A percentile compares a stretch with the other conserved stretches of the same genome.
Evolutionary conservation across 1,284 basidiomycete genomes (phyloP).

Genomic region (Ustilago shanxiensis): DNA sequence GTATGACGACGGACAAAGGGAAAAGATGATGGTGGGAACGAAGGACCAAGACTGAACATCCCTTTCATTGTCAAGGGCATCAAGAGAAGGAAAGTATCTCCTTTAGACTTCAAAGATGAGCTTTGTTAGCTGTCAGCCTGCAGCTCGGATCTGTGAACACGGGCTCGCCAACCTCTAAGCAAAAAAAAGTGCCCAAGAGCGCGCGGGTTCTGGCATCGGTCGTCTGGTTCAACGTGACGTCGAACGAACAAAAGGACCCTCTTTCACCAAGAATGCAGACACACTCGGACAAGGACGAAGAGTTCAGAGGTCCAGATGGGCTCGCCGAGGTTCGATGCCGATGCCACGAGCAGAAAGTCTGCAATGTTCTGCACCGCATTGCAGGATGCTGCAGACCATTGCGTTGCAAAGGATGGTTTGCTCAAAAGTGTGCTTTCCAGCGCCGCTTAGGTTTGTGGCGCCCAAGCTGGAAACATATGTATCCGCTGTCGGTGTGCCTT

Average conservation of each 20-base stretch:
- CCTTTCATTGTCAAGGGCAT: neutral
- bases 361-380: neutral
- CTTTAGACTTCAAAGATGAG: too few species aligned
- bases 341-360: neutral
- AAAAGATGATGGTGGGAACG: conserved; percentile 15
- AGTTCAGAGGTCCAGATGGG: neutral
- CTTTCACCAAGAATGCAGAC: too few species aligned
- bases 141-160: conserved; percentile 22
- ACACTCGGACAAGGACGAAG: too few species aligned
- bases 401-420: neutral
- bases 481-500: neutral
- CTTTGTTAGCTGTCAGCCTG: conserved; percentile 17
- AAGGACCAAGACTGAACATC: neutral
- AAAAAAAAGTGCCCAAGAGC: too few species aligned
- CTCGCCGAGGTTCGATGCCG: conserved; percentile 3
- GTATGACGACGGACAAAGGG: conserved; percentile 11
- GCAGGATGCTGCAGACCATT: neutral
- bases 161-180: too few species aligned
- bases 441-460: conserved; percentile 7
- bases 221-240: too few species aligned
- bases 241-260: too few species aligned
- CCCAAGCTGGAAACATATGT: neutral
- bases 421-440: neutral
- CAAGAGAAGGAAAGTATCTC: neutral
- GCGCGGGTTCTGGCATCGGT: too few species aligned